These are phyloP conservation scores for Gastrolobium villosum DNA, from an alignment of 306 rosid species.

Conservation along the genomic window DNA sequence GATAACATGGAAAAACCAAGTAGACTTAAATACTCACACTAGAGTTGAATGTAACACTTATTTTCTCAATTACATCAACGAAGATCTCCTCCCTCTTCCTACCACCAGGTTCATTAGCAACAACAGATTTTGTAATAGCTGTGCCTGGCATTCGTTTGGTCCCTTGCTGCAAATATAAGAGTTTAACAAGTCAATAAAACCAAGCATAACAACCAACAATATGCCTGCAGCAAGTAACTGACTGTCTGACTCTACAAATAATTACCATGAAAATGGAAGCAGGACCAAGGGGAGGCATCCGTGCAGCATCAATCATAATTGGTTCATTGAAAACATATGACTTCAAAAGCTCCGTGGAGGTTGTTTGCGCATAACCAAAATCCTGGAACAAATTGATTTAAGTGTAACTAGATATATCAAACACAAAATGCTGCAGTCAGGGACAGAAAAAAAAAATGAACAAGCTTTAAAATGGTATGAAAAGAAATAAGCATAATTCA, in stretches of 20 bases:
- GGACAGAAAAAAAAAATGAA: background rate
- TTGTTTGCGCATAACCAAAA: conserved; percentile 91
- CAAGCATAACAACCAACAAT: conserved; percentile 36
- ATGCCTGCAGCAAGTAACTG: conserved; percentile 10
- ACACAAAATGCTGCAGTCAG: conserved; percentile 28
- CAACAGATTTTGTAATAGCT: conserved; percentile 87
- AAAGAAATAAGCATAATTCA: conserved; percentile 17
- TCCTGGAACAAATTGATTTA: conserved; percentile 63
- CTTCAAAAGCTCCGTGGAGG: conserved; percentile 95
- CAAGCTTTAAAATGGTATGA: background rate
- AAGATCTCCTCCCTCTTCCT: conserved; percentile 95
- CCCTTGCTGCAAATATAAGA: conserved; percentile 72
- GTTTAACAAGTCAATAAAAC: conserved; percentile 45
- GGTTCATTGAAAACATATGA: conserved; percentile 92
- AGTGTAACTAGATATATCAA: conserved; percentile 36
- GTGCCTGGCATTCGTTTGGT: conserved; percentile 91
- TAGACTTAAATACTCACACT: conserved; percentile 69
- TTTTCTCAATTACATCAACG: conserved; percentile 93
- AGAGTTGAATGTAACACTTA: conserved; percentile 93
- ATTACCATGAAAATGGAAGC: conserved; percentile 86
- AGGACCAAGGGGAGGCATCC: conserved; percentile 78
- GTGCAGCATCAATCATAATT: conserved; percentile 70
- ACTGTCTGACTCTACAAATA: conserved; percentile 19
- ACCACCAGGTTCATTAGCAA: conserved; percentile 92
- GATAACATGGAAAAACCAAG: conserved; percentile 13